These are phyloP conservation scores for Fusarium brevicatenulatum DNA, from an alignment of 2,329 filamentous ascomycete species.

Conservation along the genomic window DNA sequence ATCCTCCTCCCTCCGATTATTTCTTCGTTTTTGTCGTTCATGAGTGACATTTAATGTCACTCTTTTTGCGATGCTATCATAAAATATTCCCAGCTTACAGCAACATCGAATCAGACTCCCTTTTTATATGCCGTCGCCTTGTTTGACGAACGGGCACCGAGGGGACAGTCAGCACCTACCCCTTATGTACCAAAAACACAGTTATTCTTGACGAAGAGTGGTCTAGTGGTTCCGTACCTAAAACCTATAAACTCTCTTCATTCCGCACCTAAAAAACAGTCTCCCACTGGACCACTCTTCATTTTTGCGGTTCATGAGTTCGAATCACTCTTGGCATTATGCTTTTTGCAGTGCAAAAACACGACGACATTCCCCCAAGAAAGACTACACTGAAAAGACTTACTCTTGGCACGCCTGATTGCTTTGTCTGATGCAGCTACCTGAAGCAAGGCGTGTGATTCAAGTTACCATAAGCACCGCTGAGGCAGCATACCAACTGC, in stretches of 20 bases:
- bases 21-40: neutral
- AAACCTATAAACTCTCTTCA: neutral
- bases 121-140: neutral
- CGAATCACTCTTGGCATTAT: neutral
- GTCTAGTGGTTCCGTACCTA: neutral
- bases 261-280: neutral
- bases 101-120: too few relatives aligned
- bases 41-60: neutral
- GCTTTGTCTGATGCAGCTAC: neutral
- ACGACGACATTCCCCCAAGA: too few relatives aligned
- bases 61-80: too few relatives aligned
- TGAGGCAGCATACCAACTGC: too few relatives aligned
- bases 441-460: neutral
- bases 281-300: neutral
- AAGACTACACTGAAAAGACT: neutral
- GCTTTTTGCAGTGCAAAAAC: neutral
- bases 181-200: neutral
- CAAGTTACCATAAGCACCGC: neutral
- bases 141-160: neutral
- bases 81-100: too few relatives aligned
- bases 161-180: neutral
- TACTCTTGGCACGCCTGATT: neutral
- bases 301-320: neutral
- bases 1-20: neutral
- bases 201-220: neutral